Evolutionary conservation across 306 rosid genomes (phyloP).

Genomic region (Vigna trinervia): DNA sequence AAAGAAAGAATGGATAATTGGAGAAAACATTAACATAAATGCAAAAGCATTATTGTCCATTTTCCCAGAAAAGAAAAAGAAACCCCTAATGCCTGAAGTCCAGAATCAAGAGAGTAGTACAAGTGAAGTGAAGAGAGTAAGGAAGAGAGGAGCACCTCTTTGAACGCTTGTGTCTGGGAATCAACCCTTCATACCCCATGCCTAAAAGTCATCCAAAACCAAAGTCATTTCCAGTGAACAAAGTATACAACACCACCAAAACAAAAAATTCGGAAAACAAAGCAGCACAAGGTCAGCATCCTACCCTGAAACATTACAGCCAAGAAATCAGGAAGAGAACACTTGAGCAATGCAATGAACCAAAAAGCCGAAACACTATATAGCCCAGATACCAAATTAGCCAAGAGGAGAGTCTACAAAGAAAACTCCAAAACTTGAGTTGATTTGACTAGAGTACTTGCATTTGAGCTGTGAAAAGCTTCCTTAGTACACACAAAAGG

Average conservation of each 20-base stretch:
- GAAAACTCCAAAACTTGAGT: constrained; percentile 50
- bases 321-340: constrained; percentile 37
- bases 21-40: constrained; percentile 32
- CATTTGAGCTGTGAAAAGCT: constrained; percentile 49
- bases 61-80: constrained; percentile 28
- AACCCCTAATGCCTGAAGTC: constrained; percentile 36
- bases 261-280: neutral
- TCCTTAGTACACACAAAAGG: constrained; percentile 51
- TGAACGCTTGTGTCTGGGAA: constrained; percentile 68
- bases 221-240: constrained; percentile 43
- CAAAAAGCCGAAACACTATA: constrained; percentile 27
- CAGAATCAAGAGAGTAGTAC: constrained; percentile 36
- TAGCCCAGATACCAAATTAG: constrained; percentile 48
- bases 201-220: constrained; percentile 55
- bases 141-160: constrained; percentile 61
- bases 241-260: constrained; percentile 27
- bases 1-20: constrained; percentile 7
- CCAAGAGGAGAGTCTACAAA: constrained; percentile 47
- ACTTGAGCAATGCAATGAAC: constrained; percentile 39
- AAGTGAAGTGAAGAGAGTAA: constrained; percentile 13
- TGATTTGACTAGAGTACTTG: constrained; percentile 44
- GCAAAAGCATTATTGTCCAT: constrained; percentile 49
- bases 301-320: constrained; percentile 51
- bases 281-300: constrained; percentile 44
- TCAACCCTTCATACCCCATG: constrained; percentile 67